phyloP scores from a whole-genome alignment of 2,329 filamentous ascomycete genomes.

The Parasarocladium wereldwijsianum region DNA sequence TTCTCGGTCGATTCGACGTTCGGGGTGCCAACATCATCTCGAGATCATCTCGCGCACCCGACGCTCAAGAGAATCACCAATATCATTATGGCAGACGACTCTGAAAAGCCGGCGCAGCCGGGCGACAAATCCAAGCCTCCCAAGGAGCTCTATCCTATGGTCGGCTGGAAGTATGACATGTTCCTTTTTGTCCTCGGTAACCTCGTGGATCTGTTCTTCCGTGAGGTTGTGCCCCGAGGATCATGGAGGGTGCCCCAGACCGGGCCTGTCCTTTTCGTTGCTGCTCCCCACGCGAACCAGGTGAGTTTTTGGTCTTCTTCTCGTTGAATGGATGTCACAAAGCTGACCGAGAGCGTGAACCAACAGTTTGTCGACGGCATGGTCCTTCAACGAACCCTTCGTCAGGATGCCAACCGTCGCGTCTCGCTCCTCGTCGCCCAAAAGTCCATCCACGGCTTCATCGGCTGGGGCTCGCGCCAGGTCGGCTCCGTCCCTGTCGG shows the following conservation, averaged over 20 bases:
- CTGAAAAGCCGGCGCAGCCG: slow-evolving; percentile 3
- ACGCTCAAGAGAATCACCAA: no score
- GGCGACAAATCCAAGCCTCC: slow-evolving; percentile 8
- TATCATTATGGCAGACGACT: no score
- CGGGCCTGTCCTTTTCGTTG: slow-evolving; percentile 88
- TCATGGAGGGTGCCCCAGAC: slow-evolving; percentile 87
- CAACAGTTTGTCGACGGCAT: slow-evolving; percentile 84
- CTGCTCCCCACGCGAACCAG: slow-evolving; percentile 93
- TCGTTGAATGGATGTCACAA: background rate
- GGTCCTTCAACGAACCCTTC: slow-evolving; percentile 80
- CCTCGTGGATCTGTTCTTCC: slow-evolving; percentile 91
- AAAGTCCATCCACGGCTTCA: slow-evolving; percentile 88
- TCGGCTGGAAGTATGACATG: slow-evolving; percentile 60
- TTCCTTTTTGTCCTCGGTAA: slow-evolving; percentile 68
- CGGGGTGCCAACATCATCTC: no score
- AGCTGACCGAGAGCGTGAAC: background rate
- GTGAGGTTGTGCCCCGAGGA: slow-evolving; percentile 87
- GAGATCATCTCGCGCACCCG: no score
- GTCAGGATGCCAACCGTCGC: slow-evolving; percentile 72
- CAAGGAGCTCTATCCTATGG: slow-evolving; percentile 54
- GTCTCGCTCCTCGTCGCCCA: slow-evolving; percentile 89
- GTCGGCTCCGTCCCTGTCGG: slow-evolving; percentile 89
- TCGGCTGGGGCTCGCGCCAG: slow-evolving; percentile 72
- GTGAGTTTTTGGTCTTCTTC: slow-evolving; percentile 26
- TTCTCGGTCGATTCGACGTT: no score